phyloP scores from a whole-genome alignment of 2,329 filamentous ascomycete species.

The Penicillium sp. region DNA sequence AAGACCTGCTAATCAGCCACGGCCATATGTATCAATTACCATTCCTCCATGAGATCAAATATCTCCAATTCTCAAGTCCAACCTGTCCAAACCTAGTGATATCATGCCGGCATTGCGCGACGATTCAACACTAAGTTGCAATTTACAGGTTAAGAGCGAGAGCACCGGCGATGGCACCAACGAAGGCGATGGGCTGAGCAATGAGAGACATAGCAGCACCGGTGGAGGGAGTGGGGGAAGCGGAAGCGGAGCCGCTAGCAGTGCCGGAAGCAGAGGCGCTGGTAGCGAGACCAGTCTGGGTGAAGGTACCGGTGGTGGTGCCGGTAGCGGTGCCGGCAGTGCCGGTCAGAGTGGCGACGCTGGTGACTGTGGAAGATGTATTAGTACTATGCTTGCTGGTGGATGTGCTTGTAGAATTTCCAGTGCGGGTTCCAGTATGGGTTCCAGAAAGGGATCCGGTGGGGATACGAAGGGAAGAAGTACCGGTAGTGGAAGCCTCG shows the following conservation, averaged over 20 bases:
- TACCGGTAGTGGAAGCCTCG: constrained; percentile 11
- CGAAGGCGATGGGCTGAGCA: constrained; percentile 1
- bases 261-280: constrained; percentile 9
- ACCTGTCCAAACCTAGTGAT: not conserved
- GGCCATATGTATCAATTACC: constrained; percentile 6
- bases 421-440: not conserved
- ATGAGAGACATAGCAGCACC: constrained; percentile 18
- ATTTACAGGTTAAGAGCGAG: constrained; percentile 21
- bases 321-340: constrained; percentile 9
- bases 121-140: not conserved
- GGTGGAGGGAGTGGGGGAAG: constrained; percentile 9
- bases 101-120: not conserved
- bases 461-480: constrained; percentile 6
- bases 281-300: constrained; percentile 9
- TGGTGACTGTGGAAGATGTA: constrained; percentile 4
- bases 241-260: constrained; percentile 2
- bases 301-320: constrained; percentile 11
- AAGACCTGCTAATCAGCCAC: not conserved
- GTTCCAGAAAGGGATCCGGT: not conserved
- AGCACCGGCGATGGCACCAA: constrained; percentile 21
- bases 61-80: not conserved
- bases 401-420: not conserved
- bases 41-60: not conserved
- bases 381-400: not conserved
- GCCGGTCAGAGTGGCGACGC: constrained; percentile 8